Base-by-base conservation (phyloP, 331 rosid species). In the Rhamnella rubrinervis region DNA sequence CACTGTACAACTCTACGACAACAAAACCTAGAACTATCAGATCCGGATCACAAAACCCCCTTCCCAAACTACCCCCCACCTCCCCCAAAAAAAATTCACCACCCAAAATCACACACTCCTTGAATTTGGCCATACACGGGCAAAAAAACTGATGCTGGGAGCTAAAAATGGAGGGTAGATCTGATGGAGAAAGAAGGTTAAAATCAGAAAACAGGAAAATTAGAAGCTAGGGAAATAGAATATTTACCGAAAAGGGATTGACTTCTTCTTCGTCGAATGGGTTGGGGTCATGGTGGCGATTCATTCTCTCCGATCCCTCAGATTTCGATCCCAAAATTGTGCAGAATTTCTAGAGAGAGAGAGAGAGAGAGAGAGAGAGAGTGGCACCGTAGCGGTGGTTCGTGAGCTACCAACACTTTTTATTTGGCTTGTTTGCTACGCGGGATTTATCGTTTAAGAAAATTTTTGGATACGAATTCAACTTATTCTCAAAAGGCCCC, bases 241-340 rank as follows among this genome's bases (percentile, higher is more conserved):
- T 12, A 11, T 66, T 78, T 87, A 93, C 98, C 95, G 98, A 93
- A 37, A 91, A 93, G 0, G 98, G 98, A 87, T 91, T 93, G 80
- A 89, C 96, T 82, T 79, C 90, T 70, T 87, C 95, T 76, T 93
- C 97, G 1, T 93, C 98, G 41, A 93, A 93, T 0, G 98, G 98
- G 71, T 93, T 93, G 75, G 98, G 97, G 72, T 93, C 97, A 76
- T 82, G 87, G 81, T 83, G 85, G 73, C 91, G 95, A 86, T 84
- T 92, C 98, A 93, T 93, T 71, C 55, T 72, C 71, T 68, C 75
- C 64, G 71, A 55, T 38, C 59, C 3, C 26, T 20, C 25, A 75
- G 74, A 60, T 52, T 50, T 73, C 78, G 91, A 83, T 84, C 92
- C 88, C 84, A 11, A 77, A 77, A 74, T 62, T 55, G 50, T 57